Evolutionary conservation across 805 yeast genomes (phyloP), one percentile per base, ranked within the genome.

Genomic region (Kockiozyma suomiensis): DNA sequence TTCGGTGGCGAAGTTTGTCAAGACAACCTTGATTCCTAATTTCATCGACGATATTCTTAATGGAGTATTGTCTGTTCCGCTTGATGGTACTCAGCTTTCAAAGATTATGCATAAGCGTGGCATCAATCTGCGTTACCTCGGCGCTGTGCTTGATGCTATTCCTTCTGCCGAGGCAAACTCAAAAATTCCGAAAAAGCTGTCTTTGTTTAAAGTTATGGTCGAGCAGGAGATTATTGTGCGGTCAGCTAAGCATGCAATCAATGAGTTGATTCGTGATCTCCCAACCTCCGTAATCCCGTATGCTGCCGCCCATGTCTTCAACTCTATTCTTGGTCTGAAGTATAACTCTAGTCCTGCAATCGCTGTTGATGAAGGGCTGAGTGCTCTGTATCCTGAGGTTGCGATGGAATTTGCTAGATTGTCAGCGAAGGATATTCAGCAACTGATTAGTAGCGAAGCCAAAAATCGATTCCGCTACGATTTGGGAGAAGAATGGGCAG

Each of bases 101-200:
- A 76, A 79, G 43, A 72, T 80, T 54, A 74, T 93, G 74, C 99
- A 94, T 74, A 82, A 82, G 64, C 78, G 79, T 56, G 99, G 99
- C 79, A 85, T 93, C 72, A 92, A 90, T 73, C 72, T 92, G 75
- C 87, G 98, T 77, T 93, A 93, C 71, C 79, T 93, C 69, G 97
- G 97, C 61, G 73, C 70, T 17, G 35, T 61, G 12, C 38, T 49
- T 17, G 57, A 38, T 13, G 53, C 49, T 13, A 35, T 50, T 10
- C 17, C 35, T 10, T 37, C 26, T n/a, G 35, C 74, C 70, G 60
- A 68, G 71, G 19, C 74, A 71, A 30, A 38, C 2, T 35, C 51
- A 28, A 30, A 42, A 28, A 61, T 73, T 71, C 70, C 71, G 28
- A 68, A 73, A n/a, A 69, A 73, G 42, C 75, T 75, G 42, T 74